A percentile compares a stretch with the other conserved stretches of the same genome.
Conservation (phyloP, 192 early-diverging fungal genomes). For the Podila clonocystis region DNA sequence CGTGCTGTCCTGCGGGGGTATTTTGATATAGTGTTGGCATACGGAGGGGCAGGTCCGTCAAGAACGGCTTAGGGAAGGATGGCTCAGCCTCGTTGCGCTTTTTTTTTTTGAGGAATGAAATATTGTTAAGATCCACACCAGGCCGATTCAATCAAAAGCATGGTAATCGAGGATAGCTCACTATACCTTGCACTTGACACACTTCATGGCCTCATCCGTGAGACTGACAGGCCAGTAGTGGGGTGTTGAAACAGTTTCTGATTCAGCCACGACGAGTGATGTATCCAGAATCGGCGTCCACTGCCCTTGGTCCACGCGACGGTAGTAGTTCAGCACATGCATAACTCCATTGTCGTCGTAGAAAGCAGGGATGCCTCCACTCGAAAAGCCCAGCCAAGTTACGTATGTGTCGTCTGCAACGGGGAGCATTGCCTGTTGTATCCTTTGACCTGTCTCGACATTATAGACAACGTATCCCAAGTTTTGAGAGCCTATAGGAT, state of each 20-base stretch:
- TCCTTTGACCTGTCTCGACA: constrained; percentile 55
- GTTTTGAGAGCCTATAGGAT: constrained; percentile 54
- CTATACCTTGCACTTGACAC: constrained; percentile 74
- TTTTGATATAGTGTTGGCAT: constrained; percentile 30
- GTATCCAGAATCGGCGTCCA: constrained; percentile 92
- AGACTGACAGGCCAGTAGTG: constrained; percentile 90
- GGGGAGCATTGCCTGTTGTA: constrained; percentile 71
- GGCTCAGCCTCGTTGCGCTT: constrained; percentile 69
- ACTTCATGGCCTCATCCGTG: constrained; percentile 74
- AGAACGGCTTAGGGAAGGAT: constrained; percentile 72
- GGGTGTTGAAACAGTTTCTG: constrained; percentile 46
- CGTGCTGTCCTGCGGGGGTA: constrained; percentile 20
- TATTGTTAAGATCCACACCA: not conserved
- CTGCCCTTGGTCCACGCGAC: constrained; percentile 65
- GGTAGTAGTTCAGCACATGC: constrained; percentile 74
- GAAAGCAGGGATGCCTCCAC: constrained; percentile 74
- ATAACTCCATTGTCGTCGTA: constrained; percentile 87
- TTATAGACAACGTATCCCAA: constrained; percentile 76
- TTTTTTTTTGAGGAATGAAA: not conserved
- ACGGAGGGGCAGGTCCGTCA: constrained; percentile 24
- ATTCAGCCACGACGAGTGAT: constrained; percentile 4
- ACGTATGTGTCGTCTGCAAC: constrained; percentile 69
- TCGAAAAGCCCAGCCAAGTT: constrained; percentile 89
- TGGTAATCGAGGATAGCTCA: not conserved
- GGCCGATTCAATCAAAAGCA: not conserved